A percentile compares a stretch with the other conserved stretches of the same genome.
phyloP scores from a whole-genome alignment of 2,329 filamentous ascomycete species.

The Fusarium incarnatum region DNA sequence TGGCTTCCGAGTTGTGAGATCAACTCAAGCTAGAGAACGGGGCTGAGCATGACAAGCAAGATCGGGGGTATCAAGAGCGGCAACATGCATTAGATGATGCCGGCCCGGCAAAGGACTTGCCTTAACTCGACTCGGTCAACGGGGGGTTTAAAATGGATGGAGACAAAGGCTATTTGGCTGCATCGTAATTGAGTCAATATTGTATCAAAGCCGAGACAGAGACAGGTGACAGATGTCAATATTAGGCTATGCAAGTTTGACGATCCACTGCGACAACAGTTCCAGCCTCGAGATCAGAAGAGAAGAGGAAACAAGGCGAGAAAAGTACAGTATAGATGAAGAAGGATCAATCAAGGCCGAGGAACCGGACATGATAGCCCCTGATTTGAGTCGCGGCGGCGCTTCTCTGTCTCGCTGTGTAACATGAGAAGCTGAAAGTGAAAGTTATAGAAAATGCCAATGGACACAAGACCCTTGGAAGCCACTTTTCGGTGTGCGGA shows the following conservation, averaged over 20 bases:
- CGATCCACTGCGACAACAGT: constrained; percentile 11
- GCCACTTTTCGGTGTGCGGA: constrained; percentile 13
- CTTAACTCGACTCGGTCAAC: neutral
- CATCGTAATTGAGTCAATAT: neutral
- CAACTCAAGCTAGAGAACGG: constrained; percentile 2
- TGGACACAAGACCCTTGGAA: neutral
- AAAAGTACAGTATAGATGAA: neutral
- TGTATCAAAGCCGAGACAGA: constrained; percentile 3
- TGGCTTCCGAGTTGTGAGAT: constrained; percentile 11
- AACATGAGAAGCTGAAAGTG: constrained; percentile 9
- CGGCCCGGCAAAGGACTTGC: constrained; percentile 1
- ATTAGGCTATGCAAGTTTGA: constrained; percentile 5
- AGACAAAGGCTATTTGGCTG: constrained; percentile 8
- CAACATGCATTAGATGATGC: constrained; percentile 8
- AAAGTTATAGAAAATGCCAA: neutral
- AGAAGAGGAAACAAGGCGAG: constrained; percentile 4
- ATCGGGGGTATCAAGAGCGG: neutral
- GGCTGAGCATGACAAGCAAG: constrained; percentile 16
- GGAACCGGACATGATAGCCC: neutral
- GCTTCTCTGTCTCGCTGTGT: constrained; percentile 21
- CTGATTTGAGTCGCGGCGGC: constrained; percentile 2
- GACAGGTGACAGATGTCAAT: neutral
- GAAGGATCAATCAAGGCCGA: neutral
- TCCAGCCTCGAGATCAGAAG: constrained; percentile 1
- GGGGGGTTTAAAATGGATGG: neutral